Base-by-base conservation (phyloP, 2,329 filamentous ascomycete genomes). In the Sordariomycetes sp. region DNA sequence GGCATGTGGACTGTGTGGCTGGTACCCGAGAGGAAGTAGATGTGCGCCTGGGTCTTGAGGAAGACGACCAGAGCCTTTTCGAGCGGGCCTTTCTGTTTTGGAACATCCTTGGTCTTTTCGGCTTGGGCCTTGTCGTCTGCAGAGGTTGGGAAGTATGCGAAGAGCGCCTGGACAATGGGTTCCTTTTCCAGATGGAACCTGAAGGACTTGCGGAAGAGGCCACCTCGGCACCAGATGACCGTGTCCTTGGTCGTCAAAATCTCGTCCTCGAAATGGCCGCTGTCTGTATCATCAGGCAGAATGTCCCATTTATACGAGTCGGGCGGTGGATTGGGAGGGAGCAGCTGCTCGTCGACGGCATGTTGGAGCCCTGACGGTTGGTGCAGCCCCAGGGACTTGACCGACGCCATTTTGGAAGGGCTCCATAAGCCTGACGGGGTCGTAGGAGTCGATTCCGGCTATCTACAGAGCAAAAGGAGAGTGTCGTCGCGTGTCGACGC, bases 1-100 rank as follows among this genome's bases (percentile, higher is more conserved):
- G 90, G 90, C 50, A 98, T 76, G 54, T 94, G 86, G 31, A 96
- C 72, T 38, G 94, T 76, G 68, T 98, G 85, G 51, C 76, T 92
- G 21, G 86, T 80, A 15, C 90, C 90, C 3, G 83, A 76, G 24
- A 96, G 72, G 53, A 93, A 95, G 65, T 88, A 93, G 43, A 98
- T 77, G 53, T 96, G 90, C 16, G 86, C 87, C 52, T 96, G 90
- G 1, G 86, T 88, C 58, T 85, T 88, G 44, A 98, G 74, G 45
- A 96, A 83, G 32, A 98, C 83, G 7, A 96, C 86, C 40, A 98
- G 63, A 5, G 90, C 87, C 49, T 80, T 72, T 27, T 73, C 71
- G 17, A 75, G 55, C 1, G 43, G 37, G 9, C 43, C 44, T 11
- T 43, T 42, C 3, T 42, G 35, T 7, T 40, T 6, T 10, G 42